These are phyloP conservation scores for Ceratocystis destructans DNA, from an alignment of 2,329 filamentous ascomycete genomes.

Conservation along the genomic window DNA sequence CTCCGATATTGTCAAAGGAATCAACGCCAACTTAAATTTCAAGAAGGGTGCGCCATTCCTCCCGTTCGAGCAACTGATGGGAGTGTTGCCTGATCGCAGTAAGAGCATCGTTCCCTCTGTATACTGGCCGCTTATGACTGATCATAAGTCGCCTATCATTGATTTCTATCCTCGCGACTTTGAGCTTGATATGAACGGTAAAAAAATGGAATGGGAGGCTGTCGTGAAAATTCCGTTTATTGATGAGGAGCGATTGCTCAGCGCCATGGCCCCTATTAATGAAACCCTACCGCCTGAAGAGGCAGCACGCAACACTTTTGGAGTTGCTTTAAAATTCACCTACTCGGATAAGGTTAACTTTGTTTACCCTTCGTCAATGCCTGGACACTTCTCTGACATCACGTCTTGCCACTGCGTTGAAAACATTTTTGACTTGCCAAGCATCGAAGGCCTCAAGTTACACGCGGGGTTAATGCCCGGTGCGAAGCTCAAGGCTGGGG, in stretches of 20 bases:
- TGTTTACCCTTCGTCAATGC: conserved; percentile 73
- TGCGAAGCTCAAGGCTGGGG: conserved; percentile 64
- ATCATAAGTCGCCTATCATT: conserved; percentile 77
- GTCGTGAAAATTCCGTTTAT: conserved; percentile 99
- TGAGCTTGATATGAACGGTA: conserved; percentile 97
- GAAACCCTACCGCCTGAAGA: conserved; percentile 63
- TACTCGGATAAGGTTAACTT: conserved; percentile 67
- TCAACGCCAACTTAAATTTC: conserved; percentile 81
- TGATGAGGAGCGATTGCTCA: conserved; percentile 71
- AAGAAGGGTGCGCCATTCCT: conserved; percentile 87
- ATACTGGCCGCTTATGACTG: conserved; percentile 89
- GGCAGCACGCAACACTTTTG: conserved; percentile 74
- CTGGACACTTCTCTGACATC: conserved; percentile 82
- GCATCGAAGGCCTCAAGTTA: conserved; percentile 76
- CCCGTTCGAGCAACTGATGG: conserved; percentile 95
- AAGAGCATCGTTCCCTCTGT: conserved; percentile 84
- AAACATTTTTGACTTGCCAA: conserved; percentile 90
- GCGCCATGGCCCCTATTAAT: conserved; percentile 77
- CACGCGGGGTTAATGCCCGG: conserved; percentile 73
- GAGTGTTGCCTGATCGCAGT: conserved; percentile 89
- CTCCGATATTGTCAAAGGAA: conserved; percentile 79
- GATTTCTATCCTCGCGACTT: conserved; percentile 98
- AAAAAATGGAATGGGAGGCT: conserved; percentile 99
- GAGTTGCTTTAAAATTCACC: conserved; percentile 83
- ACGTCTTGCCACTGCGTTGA: conserved; percentile 78